A percentile compares a stretch with the other conserved stretches of the same genome.
Conservation (phyloP, 2,329 filamentous ascomycete species). For the Beauveria rudraprayagi region DNA sequence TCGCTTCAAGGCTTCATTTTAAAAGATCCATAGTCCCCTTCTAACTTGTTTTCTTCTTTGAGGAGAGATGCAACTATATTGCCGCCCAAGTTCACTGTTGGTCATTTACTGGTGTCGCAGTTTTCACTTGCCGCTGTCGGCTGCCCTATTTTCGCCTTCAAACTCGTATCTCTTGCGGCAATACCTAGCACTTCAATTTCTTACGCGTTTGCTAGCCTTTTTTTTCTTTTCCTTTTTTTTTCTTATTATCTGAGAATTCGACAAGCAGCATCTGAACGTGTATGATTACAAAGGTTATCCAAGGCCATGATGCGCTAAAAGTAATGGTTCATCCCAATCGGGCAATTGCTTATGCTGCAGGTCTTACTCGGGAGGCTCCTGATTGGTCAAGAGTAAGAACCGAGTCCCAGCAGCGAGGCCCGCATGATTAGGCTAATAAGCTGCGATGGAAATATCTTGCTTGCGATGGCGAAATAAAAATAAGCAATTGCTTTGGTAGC, state of each 20-base stretch:
- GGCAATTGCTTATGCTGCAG: neutral
- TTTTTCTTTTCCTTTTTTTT: no score
- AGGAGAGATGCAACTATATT: no score
- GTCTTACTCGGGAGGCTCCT: neutral
- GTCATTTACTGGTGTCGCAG: no score
- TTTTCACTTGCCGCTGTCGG: no score
- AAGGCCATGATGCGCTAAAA: neutral
- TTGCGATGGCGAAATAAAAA: neutral
- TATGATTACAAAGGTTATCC: no score
- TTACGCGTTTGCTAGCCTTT: neutral
- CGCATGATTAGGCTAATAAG: neutral
- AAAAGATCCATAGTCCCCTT: neutral
- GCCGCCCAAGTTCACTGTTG: no score
- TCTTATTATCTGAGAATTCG: neutral
- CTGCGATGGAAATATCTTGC: neutral
- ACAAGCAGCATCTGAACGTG: no score
- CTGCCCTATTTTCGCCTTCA: no score
- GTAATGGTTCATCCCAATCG: neutral
- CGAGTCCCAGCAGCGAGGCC: neutral
- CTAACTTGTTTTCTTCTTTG: neutral
- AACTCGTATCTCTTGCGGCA: no score
- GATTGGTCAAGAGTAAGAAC: constrained; percentile 1
- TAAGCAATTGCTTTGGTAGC: neutral
- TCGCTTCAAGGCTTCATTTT: neutral
- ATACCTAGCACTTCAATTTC: no score